Evolutionary conservation across 805 yeast genomes (phyloP), one percentile per base, ranked within the genome.

Genomic region (Metschnikowia orientalis): DNA sequence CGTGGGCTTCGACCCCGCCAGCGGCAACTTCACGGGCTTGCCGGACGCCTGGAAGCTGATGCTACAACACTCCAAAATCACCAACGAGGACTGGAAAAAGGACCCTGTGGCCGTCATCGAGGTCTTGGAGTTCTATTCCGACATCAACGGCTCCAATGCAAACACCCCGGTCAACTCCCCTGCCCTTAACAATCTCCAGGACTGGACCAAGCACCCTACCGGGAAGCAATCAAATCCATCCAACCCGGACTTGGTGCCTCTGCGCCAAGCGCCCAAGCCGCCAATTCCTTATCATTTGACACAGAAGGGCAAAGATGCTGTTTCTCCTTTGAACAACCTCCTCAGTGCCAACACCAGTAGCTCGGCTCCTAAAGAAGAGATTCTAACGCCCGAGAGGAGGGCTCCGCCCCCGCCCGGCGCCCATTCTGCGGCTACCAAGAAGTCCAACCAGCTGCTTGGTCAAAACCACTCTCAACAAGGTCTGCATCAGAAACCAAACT

Each of bases 1-100:
- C 55, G 90, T 84, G 16, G 89, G 89, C 1, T 83, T 81, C 50
- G 94, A 84, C 54, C 90, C 92, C 4, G 79, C 83, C 18, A 73
- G 71, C 46, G 81, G 81, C 12, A 69, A 67, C 34, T 71, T 73
- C 45, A 70, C 75, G 12, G 77, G 75, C 6, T 63, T 73, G 34
- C 79, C 80, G 1, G 77, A 75, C 15, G 70, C 75, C 26, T 75
- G 80, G 81, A 65, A 71, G 40, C 67, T 62, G 23, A 55, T 75
- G 45, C 62, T 75, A 26, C 75, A 75, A 40, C 76, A 75, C 41
- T 73, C 79, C 13, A 73, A 73, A 45, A 75, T 75, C 45, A 75
- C 80, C 5, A 70, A 70, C 41, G 81, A 75, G 41, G 82, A 77
- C 53, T 69, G 77, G 67, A 74, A 73, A 24, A 74, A 71, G 40